phyloP scores from a whole-genome alignment of 495 filamentous ascomycete genomes.

The Delitschia confertaspora region DNA sequence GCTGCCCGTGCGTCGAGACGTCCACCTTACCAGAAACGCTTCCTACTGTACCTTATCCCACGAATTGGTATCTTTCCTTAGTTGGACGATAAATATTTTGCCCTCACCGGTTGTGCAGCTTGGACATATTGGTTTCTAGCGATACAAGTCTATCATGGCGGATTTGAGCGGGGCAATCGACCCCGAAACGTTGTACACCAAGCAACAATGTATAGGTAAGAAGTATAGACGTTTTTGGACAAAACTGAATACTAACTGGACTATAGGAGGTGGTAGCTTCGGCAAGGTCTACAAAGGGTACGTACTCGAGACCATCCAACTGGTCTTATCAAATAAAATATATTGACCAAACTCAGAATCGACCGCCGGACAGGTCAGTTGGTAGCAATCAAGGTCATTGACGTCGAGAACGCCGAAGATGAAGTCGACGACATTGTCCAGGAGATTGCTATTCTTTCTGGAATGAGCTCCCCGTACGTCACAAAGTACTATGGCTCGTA shows the following conservation, averaged over 20 bases:
- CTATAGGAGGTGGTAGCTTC: slow-evolving; percentile 76
- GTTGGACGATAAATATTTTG: not conserved
- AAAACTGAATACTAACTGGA: slow-evolving; percentile 12
- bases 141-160: not conserved
- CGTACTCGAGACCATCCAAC: slow-evolving; percentile 16
- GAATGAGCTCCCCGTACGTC: slow-evolving; percentile 86
- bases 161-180: slow-evolving; percentile 39
- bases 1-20: too few relatives aligned
- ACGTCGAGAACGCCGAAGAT: slow-evolving; percentile 96
- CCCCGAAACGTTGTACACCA: slow-evolving; percentile 82
- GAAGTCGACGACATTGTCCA: slow-evolving; percentile 99
- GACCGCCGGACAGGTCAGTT: slow-evolving; percentile 76
- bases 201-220: slow-evolving; percentile 85
- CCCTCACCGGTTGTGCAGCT: not conserved
- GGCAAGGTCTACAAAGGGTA: slow-evolving; percentile 95
- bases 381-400: slow-evolving; percentile 93
- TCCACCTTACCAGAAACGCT: too few relatives aligned
- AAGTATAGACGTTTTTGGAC: not conserved
- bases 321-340: not conserved
- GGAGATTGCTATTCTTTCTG: slow-evolving; percentile 92
- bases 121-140: not conserved
- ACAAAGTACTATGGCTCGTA: slow-evolving; percentile 96
- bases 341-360: slow-evolving; percentile 49
- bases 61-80: too few relatives aligned
- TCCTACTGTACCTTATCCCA: too few relatives aligned